Base-by-base conservation (phyloP, 2,329 filamentous ascomycete species). In the Exophiala spinifera region DNA sequence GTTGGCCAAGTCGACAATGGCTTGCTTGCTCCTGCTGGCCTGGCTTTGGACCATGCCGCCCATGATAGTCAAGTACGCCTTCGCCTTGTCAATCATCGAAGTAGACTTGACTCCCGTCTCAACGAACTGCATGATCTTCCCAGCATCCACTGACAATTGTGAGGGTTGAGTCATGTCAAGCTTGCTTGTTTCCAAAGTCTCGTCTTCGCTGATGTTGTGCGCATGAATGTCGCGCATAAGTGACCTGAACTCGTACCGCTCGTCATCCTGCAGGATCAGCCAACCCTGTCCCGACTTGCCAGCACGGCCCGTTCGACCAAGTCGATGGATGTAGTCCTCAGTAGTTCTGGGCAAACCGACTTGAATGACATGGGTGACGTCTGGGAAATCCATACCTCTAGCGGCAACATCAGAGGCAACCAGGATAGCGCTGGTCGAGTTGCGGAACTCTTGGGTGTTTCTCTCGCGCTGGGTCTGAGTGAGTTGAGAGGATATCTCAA, bases 401-500 rank as follows among this genome's bases (percentile, higher is more conserved):
- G 75, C 76, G 10, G 77, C 73, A 3, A 62, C 70, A 51, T 73
- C 70, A 1, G 75, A 77, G 19, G 79, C 78, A 51, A 81, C 76
- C 60, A 81, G 67, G 49, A 81, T 74, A 21, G 78, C 79, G 14
- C 71, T 69, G 1, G 69, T 64, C 15, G 74, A 66, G 52, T 74
- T 51, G 43, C 88, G 85, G 82, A 96, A 99, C 21, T 64, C 67
- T 0, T 92, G 83, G 1, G 92, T 85, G 33, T 83, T 83, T 44
- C 70, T 75, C 1, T 89, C 94, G 47, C 94, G 85, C 64, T 80
- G 74, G 0, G 17, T 46, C 69, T 99, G 94, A 2, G 74, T 77
- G 42, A 96, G 81, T 64, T 85, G 85, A 14, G 89, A 87, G 72
- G 97, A 91, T 55, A 99, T 92, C 61, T 85, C 78, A 63, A 0